Conservation (phyloP, 139 green algal genomes). For the Coccomyxa sp. region DNA sequence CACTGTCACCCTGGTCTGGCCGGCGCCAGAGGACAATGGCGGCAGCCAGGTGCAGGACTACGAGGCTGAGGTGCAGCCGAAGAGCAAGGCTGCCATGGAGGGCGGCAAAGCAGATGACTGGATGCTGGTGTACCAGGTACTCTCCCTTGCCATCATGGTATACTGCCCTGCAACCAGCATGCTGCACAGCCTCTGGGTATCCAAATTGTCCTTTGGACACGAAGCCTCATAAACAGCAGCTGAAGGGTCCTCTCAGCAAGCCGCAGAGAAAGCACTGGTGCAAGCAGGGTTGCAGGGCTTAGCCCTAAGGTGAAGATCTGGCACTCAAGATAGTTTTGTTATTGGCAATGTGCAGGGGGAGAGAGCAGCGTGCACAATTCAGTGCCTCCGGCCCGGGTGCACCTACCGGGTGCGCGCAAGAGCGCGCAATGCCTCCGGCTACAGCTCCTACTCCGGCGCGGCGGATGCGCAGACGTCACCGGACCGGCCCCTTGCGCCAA, state of each 20-base stretch:
- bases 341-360: slow-evolving; percentile 41
- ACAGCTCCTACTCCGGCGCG: slow-evolving; percentile 30
- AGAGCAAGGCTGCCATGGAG: slow-evolving; percentile 32
- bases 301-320: too few species aligned
- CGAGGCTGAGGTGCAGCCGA: slow-evolving; percentile 59
- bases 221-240: neutral
- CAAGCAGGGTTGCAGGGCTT: neutral
- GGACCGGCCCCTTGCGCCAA: slow-evolving; percentile 22
- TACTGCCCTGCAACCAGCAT: too few species aligned
- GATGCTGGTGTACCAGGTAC: slow-evolving; percentile 47
- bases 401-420: slow-evolving; percentile 55
- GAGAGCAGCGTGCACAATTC: slow-evolving; percentile 50
- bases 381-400: slow-evolving; percentile 53
- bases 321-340: too few species aligned
- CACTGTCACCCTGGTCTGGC: slow-evolving; percentile 53
- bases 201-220: neutral
- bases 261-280: neutral
- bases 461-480: slow-evolving; percentile 40
- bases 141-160: neutral
- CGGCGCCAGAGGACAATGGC: slow-evolving; percentile 41
- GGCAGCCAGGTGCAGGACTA: slow-evolving; percentile 40
- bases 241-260: neutral
- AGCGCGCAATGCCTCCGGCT: slow-evolving; percentile 39
- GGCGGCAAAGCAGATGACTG: slow-evolving; percentile 51
- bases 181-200: neutral